Base-by-base conservation (phyloP, 192 early-diverging fungal genomes). In the Coemansia brasiliensis region DNA sequence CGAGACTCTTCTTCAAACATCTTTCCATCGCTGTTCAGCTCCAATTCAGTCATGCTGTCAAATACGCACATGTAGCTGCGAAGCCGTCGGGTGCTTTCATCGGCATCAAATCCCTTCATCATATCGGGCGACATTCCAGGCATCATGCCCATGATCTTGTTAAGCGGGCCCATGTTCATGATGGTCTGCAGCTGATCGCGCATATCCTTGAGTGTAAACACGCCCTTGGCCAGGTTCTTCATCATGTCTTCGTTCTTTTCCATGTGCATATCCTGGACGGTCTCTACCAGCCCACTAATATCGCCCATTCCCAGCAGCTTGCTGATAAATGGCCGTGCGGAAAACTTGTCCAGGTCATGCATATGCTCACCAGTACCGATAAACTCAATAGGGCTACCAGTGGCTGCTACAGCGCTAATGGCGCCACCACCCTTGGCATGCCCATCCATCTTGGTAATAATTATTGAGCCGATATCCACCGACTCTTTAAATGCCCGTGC, bases 361-460 rank as follows among this genome's bases (percentile, higher is more conserved):
- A 95, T 86, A 66, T 98, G 95, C 80, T 98, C 95, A 67, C 95
- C 95, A 13, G 92, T 94, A 71, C 94, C 95, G 58, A 98, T 95
- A 55, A 96, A 98, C 38, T 93, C 83, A 52, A 98, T 98, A 7
- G 94, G 94, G 66, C 88, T 90, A 7, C 86, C 83, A 1, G 94
- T 96, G 4, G 95, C 94, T 5, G 95, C 95, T 16, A 98, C 95
- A 68, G 95, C 95, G 32, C 94, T 95, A 40, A 98, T 98, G 21
- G 95, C 95, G 81, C 95, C 95, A 71, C 95, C 95, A 69, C 95
- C 95, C 75, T 96, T 98, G 17, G 95, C 95, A 57, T 98, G 95
- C 16, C 95, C 95, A 70, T 98, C 95, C 91, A 98, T 94, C 80
- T 98, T 98, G 43, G 95, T 98, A 27, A 98, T 93, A 63, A 98